Conservation (phyloP, 148 eudicot species). For the Rhododendron williamsianum region DNA sequence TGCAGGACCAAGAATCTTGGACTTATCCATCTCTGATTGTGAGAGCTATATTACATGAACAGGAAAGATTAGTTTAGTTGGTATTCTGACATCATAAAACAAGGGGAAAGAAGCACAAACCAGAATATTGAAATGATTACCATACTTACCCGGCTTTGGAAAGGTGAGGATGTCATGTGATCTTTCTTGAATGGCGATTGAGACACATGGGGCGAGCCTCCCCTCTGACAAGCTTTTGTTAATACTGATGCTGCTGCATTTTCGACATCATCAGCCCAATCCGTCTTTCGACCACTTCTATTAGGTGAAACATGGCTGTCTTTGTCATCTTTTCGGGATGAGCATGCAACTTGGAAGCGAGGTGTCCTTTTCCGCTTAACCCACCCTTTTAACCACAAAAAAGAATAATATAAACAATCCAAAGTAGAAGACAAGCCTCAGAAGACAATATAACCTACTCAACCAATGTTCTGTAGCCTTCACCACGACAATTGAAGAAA, state of each 20-base stretch:
- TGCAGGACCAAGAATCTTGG: conserved; percentile 40
- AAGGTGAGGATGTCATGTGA: conserved; percentile 32
- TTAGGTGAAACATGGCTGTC: conserved; percentile 54
- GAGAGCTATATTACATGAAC: conserved; percentile 26
- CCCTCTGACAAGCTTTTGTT: conserved; percentile 88
- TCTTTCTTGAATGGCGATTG: conserved; percentile 51
- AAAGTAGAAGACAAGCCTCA: background rate
- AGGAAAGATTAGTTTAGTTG: conserved; percentile 1
- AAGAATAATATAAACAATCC: background rate
- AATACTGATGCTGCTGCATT: conserved; percentile 71
- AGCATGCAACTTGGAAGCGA: conserved; percentile 68
- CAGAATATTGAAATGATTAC: conserved; percentile 22
- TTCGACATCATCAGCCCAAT: conserved; percentile 57
- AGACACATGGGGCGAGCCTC: conserved; percentile 74
- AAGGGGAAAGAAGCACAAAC: background rate
- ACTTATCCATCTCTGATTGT: conserved; percentile 43
- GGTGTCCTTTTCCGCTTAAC: conserved; percentile 95
- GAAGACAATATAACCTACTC: background rate
- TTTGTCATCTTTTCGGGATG: conserved; percentile 37
- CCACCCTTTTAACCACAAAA: conserved; percentile 17
- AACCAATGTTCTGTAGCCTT: background rate
- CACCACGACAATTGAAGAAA: background rate
- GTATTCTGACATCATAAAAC: background rate
- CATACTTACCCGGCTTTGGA: conserved; percentile 35
- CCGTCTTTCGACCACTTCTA: conserved; percentile 43